Evolutionary conservation across 352 stramenopile species (phyloP), one percentile per base, ranked within the genome.

Genomic region (Phytopythium ostracodes): DNA sequence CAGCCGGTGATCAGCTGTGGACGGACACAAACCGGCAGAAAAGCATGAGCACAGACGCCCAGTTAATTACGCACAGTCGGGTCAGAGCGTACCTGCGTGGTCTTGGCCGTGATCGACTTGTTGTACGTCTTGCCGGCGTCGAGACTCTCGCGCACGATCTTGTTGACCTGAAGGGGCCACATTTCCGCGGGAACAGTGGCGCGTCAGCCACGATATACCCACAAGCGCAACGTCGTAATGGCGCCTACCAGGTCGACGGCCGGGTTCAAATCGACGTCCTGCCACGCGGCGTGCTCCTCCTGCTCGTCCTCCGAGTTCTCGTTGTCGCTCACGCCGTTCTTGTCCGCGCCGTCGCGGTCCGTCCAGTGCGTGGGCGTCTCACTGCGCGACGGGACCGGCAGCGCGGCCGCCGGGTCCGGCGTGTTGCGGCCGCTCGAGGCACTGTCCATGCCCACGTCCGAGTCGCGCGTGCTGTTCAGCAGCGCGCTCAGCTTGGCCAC

Each of bases 281-380:
- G 79, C 83, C 83, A 94, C 22, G 81, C 73, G 33, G 76, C 76
- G 58, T 90, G 75, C 72, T 91, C 85, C 35, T 76, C 72, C 60
- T 91, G 83, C 43, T 94, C 84, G 59, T 94, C 85, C 69, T 94
- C 85, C 66, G 83, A 92, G 71, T 89, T 76, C 63, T 94, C 85
- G 50, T 91, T 67, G 67, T 94, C 85, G 68, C 83, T 92, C 46
- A 86, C 40, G 2, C 62, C 80, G 52, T 79, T 72, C 61, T 56
- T 56, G 49, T 72, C 65, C 2, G 65, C 64, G 18, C 44, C 49
- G 14, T 87, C 73, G 42, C 66, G 65, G 59, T 88, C 72, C 47
- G 66, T 71, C 24, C 57, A 49, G 10, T 66, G 63, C 36, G 59
- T 52, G 4, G 64, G 62, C 33, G 64, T 61, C 35, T 78, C 71